These are phyloP conservation scores for Tuber aestivum DNA, from an alignment of 495 filamentous ascomycete genomes.

Conservation along the genomic window DNA sequence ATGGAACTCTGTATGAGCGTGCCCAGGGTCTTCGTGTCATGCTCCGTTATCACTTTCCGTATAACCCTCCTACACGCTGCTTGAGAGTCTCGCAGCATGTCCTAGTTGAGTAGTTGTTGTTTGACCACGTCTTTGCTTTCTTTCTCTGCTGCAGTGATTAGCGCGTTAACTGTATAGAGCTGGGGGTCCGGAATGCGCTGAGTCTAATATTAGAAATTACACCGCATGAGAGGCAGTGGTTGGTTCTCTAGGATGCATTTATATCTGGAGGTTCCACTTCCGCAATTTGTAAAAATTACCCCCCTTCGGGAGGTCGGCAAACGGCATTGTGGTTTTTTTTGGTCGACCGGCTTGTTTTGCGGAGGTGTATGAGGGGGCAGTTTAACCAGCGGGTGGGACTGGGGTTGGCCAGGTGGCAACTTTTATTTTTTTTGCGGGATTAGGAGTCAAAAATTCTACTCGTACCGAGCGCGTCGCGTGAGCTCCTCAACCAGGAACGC, in stretches of 20 bases:
- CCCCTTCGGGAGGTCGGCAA: conserved; percentile 12
- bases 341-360: neutral
- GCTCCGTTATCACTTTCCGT: neutral
- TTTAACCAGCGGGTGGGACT: neutral
- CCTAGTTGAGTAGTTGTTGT: neutral
- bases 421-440: neutral
- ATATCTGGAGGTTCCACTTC: conserved; percentile 1
- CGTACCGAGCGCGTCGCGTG: too few relatives aligned
- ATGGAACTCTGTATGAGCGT: neutral
- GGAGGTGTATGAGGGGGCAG: neutral
- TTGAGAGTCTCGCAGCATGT: neutral
- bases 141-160: neutral
- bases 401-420: too few relatives aligned
- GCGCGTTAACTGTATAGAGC: neutral
- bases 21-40: neutral
- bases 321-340: conserved; percentile 7
- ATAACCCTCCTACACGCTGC: neutral
- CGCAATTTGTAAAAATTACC: conserved; percentile 3
- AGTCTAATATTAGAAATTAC: neutral
- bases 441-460: neutral
- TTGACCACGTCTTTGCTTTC: neutral
- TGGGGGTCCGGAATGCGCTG: neutral
- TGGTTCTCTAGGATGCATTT: conserved; percentile 7
- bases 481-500: too few relatives aligned
- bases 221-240: neutral